phyloP scores from a whole-genome alignment of 1,284 basidiomycete genomes.

The Leccinum subfulvum region DNA sequence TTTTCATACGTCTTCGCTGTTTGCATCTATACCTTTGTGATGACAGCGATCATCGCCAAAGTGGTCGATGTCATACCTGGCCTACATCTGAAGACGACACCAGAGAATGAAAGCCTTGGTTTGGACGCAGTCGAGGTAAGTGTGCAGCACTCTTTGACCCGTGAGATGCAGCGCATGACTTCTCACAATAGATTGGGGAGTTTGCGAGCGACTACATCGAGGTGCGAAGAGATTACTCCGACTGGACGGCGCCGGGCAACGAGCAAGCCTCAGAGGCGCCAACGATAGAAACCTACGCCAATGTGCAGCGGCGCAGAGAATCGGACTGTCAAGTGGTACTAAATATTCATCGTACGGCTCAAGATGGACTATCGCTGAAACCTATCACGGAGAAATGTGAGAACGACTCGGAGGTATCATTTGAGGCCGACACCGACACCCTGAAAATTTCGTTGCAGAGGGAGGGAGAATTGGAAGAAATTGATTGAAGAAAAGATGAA shows the following conservation, averaged over 20 bases:
- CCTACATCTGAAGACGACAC: conserved; percentile 68
- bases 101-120: conserved; percentile 80
- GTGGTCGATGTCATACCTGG: conserved; percentile 76
- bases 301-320: conserved; percentile 50
- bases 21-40: conserved; percentile 62
- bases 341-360: neutral
- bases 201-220: conserved; percentile 79
- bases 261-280: conserved; percentile 12
- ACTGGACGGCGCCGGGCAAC: conserved; percentile 42
- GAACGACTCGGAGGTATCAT: neutral
- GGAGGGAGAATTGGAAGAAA: neutral
- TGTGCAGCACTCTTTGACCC: conserved; percentile 1
- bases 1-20: conserved; percentile 79
- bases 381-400: conserved; percentile 20
- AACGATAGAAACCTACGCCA: conserved; percentile 22
- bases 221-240: conserved; percentile 63
- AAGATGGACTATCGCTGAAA: conserved; percentile 18
- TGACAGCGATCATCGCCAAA: conserved; percentile 69
- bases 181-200: conserved; percentile 59
- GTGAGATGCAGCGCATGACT: neutral
- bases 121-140: conserved; percentile 86
- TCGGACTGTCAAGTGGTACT: conserved; percentile 32
- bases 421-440: neutral
- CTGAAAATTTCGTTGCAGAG: neutral
- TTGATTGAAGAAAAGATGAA: neutral